These are phyloP conservation scores for Nigrospora osmanthi DNA, from an alignment of 2,329 filamentous ascomycete species.

Conservation along the genomic window DNA sequence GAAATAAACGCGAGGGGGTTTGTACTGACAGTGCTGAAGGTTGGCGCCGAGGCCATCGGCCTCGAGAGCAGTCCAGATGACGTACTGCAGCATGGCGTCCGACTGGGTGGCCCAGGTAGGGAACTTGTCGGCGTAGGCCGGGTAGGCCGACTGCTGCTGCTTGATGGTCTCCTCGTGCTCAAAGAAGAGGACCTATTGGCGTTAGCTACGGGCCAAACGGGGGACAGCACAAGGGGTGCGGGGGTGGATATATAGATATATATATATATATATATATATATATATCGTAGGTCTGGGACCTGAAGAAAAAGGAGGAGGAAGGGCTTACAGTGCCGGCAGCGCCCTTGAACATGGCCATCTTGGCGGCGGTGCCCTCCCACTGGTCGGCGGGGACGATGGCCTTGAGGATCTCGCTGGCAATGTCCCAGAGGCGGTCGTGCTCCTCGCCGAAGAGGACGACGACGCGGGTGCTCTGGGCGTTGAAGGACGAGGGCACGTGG, in stretches of 20 bases:
- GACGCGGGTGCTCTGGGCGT: slow-evolving; percentile 74
- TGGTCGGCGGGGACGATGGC: slow-evolving; percentile 57
- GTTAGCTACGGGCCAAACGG: background rate
- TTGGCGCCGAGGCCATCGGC: slow-evolving; percentile 79
- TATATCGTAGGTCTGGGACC: too few species aligned
- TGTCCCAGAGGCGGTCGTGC: slow-evolving; percentile 83
- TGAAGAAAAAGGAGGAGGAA: background rate
- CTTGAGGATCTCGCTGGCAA: slow-evolving; percentile 57
- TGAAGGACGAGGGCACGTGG: slow-evolving; percentile 75
- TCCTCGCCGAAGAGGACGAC: slow-evolving; percentile 74
- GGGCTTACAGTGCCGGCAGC: slow-evolving; percentile 68
- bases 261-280: too few species aligned
- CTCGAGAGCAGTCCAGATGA: slow-evolving; percentile 75
- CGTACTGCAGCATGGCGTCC: slow-evolving; percentile 74
- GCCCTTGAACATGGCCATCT: slow-evolving; percentile 49
- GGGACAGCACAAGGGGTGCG: too few species aligned
- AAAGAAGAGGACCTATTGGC: slow-evolving; percentile 67
- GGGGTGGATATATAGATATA: too few species aligned
- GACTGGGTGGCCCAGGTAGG: slow-evolving; percentile 69
- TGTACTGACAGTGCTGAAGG: slow-evolving; percentile 63
- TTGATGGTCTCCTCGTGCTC: slow-evolving; percentile 65
- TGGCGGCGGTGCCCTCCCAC: slow-evolving; percentile 44
- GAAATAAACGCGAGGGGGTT: background rate
- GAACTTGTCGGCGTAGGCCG: slow-evolving; percentile 74
- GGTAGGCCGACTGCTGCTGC: slow-evolving; percentile 58